These are phyloP conservation scores for Botrytis sinoallii DNA, from an alignment of 2,329 filamentous ascomycete species.

Conservation along the genomic window DNA sequence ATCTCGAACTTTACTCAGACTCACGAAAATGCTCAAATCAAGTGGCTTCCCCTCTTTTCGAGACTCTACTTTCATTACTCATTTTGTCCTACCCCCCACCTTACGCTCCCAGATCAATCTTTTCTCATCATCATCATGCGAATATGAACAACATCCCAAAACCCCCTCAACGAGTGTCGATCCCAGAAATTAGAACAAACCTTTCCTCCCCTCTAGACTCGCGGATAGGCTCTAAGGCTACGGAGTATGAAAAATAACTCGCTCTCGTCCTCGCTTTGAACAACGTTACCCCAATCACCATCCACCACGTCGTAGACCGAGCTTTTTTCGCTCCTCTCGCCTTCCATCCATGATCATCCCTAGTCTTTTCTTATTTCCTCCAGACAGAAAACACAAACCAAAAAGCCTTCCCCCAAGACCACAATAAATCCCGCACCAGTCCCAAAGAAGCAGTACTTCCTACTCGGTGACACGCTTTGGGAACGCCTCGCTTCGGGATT, in stretches of 20 bases:
- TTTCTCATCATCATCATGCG: not conserved
- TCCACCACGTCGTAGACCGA: slow-evolving; percentile 34
- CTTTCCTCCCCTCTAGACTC: not conserved
- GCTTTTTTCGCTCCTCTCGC: slow-evolving; percentile 3
- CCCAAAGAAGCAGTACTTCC: not conserved
- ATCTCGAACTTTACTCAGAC: not conserved
- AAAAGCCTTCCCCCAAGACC: not conserved
- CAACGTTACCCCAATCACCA: slow-evolving; percentile 35
- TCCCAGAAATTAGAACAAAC: not conserved
- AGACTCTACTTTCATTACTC: not conserved
- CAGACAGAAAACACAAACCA: not conserved
- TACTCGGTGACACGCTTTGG: slow-evolving; percentile 16
- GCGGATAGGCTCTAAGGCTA: not conserved
- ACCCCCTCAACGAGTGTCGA: not conserved
- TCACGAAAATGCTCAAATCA: not conserved
- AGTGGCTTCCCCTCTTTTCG: not conserved
- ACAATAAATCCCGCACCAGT: not conserved
- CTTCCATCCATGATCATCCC: not conserved
- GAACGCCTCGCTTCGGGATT: slow-evolving; percentile 3
- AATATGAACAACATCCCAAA: not conserved
- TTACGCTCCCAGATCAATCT: not conserved
- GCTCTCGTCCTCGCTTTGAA: slow-evolving; percentile 18
- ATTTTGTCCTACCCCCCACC: not conserved
- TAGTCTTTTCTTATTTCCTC: slow-evolving; percentile 3
- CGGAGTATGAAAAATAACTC: slow-evolving; percentile 9